Evolutionary conservation across 2,329 filamentous ascomycete species (phyloP).

Genomic region (Cercospora zeae-maydis): DNA sequence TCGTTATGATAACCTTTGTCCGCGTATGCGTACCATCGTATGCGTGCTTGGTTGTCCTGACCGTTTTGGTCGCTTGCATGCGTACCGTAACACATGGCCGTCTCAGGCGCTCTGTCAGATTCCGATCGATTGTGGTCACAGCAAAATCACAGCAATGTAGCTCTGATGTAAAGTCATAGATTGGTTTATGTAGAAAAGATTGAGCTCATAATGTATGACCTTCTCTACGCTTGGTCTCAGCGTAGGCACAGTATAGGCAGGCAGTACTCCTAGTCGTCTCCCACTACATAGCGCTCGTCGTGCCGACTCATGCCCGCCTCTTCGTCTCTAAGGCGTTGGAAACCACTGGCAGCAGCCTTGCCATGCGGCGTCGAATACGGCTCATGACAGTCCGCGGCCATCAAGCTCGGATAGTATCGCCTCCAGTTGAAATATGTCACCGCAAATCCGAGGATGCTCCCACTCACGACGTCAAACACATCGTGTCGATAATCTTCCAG

Average conservation of each 20-base stretch:
- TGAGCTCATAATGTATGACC: background rate
- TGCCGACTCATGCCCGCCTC: conserved; percentile 37
- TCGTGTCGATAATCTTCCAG: conserved; percentile 63
- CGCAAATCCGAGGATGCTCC: conserved; percentile 52
- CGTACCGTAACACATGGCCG: background rate
- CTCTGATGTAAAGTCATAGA: background rate
- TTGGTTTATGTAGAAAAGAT: background rate
- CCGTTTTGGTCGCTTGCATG: background rate
- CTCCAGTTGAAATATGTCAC: conserved; percentile 59
- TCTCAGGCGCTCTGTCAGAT: too few species aligned
- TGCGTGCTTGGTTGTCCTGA: background rate
- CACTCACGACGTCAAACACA: conserved; percentile 59
- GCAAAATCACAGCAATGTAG: background rate
- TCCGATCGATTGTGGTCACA: too few species aligned
- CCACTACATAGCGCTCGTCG: conserved; percentile 1
- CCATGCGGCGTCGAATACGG: conserved; percentile 43
- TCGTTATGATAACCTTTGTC: background rate
- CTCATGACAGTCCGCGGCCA: conserved; percentile 49
- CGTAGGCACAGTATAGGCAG: background rate
- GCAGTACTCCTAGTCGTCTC: background rate
- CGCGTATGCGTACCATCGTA: background rate
- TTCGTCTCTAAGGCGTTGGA: conserved; percentile 44
- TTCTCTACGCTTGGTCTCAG: background rate
- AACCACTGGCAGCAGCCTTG: conserved; percentile 27
- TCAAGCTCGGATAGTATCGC: conserved; percentile 57